phyloP scores from a whole-genome alignment of 768 basidiomycete genomes.

The Calocybe cyanea region DNA sequence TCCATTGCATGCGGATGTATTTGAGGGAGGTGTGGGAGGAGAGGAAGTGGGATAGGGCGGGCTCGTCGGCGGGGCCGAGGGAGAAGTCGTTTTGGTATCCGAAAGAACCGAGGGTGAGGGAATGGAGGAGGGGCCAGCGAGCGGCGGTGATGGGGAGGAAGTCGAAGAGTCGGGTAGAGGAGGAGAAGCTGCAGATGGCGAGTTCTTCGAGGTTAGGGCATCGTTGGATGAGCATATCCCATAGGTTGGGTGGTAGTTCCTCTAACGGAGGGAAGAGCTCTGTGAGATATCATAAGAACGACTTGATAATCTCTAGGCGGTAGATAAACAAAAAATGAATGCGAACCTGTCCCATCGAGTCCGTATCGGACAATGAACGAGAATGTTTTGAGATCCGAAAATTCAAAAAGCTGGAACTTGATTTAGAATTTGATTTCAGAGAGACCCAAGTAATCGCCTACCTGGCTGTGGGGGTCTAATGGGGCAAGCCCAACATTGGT shows the following conservation, averaged over 20 bases:
- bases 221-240: slow-evolving; percentile 44
- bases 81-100: slow-evolving; percentile 44
- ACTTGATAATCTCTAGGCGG: neutral
- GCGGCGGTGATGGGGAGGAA: slow-evolving; percentile 37
- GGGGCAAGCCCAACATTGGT: slow-evolving; percentile 38
- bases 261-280: slow-evolving; percentile 38
- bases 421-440: neutral
- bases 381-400: slow-evolving; percentile 39
- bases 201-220: slow-evolving; percentile 48
- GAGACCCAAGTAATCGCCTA: too few relatives aligned
- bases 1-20: slow-evolving; percentile 46
- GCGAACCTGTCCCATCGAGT: slow-evolving; percentile 32
- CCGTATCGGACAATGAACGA: slow-evolving; percentile 46
- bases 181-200: slow-evolving; percentile 46
- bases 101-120: slow-evolving; percentile 46
- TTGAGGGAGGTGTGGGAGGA: slow-evolving; percentile 32
- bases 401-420: slow-evolving; percentile 34
- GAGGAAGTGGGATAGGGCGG: slow-evolving; percentile 33
- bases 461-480: slow-evolving; percentile 31
- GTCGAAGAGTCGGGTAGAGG: slow-evolving; percentile 40
- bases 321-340: slow-evolving; percentile 1
- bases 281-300: slow-evolving; percentile 14
- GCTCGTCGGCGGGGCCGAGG: slow-evolving; percentile 29
- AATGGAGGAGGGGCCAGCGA: slow-evolving; percentile 36
- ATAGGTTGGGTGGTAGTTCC: slow-evolving; percentile 36